Evolutionary conservation across 345 rosid genomes (phyloP).

Genomic region (Orychophragmus violaceus): DNA sequence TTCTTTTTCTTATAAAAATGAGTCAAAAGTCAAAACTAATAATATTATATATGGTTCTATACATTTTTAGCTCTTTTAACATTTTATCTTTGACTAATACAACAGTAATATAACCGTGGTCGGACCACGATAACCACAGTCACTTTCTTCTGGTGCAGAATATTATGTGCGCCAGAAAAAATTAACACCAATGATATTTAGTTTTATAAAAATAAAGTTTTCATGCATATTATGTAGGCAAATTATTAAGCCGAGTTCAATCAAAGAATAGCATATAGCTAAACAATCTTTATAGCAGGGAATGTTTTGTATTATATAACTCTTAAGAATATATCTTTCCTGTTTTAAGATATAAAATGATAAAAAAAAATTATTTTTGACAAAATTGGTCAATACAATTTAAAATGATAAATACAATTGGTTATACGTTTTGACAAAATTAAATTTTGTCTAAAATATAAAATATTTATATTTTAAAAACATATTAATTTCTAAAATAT

Average conservation of each 20-base stretch:
- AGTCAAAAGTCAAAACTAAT: constrained; percentile 27
- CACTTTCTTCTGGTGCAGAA: neutral
- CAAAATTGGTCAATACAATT: neutral
- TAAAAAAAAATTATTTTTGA: too few species aligned
- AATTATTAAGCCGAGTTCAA: neutral
- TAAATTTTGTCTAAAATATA: neutral
- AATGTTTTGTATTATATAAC: neutral
- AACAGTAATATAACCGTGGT: constrained; percentile 3
- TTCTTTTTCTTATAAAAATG: neutral
- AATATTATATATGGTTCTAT: constrained; percentile 1
- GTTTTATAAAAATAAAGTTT: neutral
- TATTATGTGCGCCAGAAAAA: neutral
- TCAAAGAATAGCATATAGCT: neutral
- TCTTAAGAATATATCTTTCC: too few species aligned
- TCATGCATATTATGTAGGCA: neutral
- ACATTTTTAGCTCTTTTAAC: constrained; percentile 5
- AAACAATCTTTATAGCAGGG: neutral
- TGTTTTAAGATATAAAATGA: neutral
- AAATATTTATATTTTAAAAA: neutral
- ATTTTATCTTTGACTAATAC: constrained; percentile 17
- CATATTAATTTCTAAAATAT: neutral
- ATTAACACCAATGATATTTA: neutral
- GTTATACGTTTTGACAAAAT: neutral
- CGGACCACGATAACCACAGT: constrained; percentile 11
- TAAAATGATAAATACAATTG: neutral